These are phyloP conservation scores for Irpex sp. DNA, from an alignment of 1,284 basidiomycete genomes.

Conservation along the genomic window DNA sequence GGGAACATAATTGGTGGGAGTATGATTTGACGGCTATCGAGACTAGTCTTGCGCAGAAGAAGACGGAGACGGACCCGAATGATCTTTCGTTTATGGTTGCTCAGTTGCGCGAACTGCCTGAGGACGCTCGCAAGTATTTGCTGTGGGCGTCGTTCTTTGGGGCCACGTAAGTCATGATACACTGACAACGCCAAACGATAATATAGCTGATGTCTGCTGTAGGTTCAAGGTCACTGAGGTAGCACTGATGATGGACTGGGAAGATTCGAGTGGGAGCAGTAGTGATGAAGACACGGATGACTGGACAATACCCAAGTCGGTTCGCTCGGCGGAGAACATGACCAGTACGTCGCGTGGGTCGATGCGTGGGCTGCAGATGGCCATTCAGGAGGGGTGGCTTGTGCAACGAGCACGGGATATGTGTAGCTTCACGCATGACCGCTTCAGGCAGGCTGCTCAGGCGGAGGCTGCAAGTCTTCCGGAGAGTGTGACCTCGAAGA, in stretches of 20 bases:
- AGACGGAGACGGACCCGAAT: conserved; percentile 59
- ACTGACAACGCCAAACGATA: conserved; percentile 9
- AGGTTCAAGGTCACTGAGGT: conserved; percentile 80
- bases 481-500: conserved; percentile 63
- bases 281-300: conserved; percentile 65
- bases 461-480: conserved; percentile 62
- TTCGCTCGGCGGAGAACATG: conserved; percentile 48
- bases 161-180: conserved; percentile 55
- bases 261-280: conserved; percentile 58
- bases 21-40: conserved; percentile 65
- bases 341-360: conserved; percentile 58
- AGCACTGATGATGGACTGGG: conserved; percentile 77
- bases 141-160: conserved; percentile 79
- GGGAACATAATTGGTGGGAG: conserved; percentile 71
- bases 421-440: conserved; percentile 79
- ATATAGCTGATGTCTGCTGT: background rate
- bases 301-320: conserved; percentile 60
- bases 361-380: conserved; percentile 73
- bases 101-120: conserved; percentile 67
- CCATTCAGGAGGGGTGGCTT: conserved; percentile 76
- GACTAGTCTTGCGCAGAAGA: conserved; percentile 56
- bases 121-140: conserved; percentile 71
- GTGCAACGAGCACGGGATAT: conserved; percentile 76
- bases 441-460: conserved; percentile 76
- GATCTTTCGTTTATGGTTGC: conserved; percentile 69